Evolutionary conservation across 176 grass and related monocot species (phyloP), one percentile per base, ranked within the genome.

Genomic region (Zizania latifolia): DNA sequence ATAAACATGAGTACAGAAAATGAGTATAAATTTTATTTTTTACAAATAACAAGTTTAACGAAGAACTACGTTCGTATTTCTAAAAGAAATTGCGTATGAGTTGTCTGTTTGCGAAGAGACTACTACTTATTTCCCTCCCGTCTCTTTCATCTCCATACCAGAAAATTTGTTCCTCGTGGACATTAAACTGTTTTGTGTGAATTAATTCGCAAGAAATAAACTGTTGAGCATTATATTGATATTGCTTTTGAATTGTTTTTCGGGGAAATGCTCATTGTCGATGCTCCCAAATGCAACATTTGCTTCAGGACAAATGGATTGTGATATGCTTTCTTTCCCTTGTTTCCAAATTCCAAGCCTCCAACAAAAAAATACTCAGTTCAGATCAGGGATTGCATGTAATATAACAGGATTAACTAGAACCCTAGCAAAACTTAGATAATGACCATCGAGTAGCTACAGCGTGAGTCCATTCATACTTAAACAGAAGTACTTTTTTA

Each of bases 381-480:
- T 54, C 4, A 45, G 21, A 50, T 10, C 32, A 82, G 65, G 12
- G 13, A 11, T 24, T 63, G 8, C 46, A 50, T 50, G 46, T n/a
- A 50, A 50, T 50, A 50, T 24, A 39, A 41, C 31, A 81, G 14
- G 43, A 61, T 29, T 51, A 30, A 34, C 31, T 13, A 53, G n/a
- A 21, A 15, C 43, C 50, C 39, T 40, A 67, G 34, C 62, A 62
- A 41, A 81, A 86, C 26, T 21, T 56, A 70, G 40, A 36, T 45
- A 72, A 57, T 51, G 63, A 39, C 38, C 53, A 75, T 31, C 53
- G 32, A 35, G 46, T 57, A 57, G 48, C 66, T 72, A 3, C 68
- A 79, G 74, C 55, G 35, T 56, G 74, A 69, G 34, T 83, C 67
- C 75, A 56, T 37, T 44, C 41, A 50, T 35, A 48, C 37, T 28